These are phyloP conservation scores for Ceratocystis destructans DNA, from an alignment of 2,329 filamentous ascomycete species.

Conservation along the genomic window DNA sequence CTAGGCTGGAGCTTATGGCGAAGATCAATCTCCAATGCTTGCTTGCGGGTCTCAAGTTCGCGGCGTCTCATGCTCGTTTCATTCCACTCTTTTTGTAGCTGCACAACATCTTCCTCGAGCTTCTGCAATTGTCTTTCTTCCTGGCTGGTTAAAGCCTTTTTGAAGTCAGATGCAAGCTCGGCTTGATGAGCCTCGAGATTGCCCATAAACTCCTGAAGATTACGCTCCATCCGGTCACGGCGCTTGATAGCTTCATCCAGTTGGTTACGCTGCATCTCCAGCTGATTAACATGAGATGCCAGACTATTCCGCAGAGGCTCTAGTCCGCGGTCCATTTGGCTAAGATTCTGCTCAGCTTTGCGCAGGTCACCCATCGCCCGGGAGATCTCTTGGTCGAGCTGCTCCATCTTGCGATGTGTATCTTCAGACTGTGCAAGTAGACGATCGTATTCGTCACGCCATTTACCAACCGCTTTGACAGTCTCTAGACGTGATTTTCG, in stretches of 20 bases:
- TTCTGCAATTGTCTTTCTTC: slow-evolving; percentile 71
- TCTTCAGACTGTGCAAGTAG: slow-evolving; percentile 50
- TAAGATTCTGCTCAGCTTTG: slow-evolving; percentile 65
- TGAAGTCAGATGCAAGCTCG: slow-evolving; percentile 77
- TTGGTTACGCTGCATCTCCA: slow-evolving; percentile 59
- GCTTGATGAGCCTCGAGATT: slow-evolving; percentile 63
- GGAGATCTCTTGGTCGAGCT: slow-evolving; percentile 79
- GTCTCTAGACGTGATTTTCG: slow-evolving; percentile 77
- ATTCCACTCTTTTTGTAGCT: slow-evolving; percentile 62
- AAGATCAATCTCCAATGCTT: slow-evolving; percentile 71
- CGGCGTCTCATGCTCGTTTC: slow-evolving; percentile 59
- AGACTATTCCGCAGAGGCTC: slow-evolving; percentile 67
- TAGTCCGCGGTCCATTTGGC: slow-evolving; percentile 68
- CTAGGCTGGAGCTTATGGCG: slow-evolving; percentile 79
- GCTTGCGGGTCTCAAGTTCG: slow-evolving; percentile 68
- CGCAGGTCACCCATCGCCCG: slow-evolving; percentile 69
- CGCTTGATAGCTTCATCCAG: slow-evolving; percentile 54
- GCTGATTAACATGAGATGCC: slow-evolving; percentile 56
- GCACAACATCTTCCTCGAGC: slow-evolving; percentile 54
- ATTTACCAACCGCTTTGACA: slow-evolving; percentile 59
- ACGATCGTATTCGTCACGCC: slow-evolving; percentile 59
- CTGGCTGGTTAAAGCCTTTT: slow-evolving; percentile 69
- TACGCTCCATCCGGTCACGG: slow-evolving; percentile 56
- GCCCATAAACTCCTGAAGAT: slow-evolving; percentile 62
- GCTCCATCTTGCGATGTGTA: slow-evolving; percentile 57